Evolutionary conservation across 805 yeast genomes (phyloP).

Genomic region (Maudiozyma pseudohumilis): DNA sequence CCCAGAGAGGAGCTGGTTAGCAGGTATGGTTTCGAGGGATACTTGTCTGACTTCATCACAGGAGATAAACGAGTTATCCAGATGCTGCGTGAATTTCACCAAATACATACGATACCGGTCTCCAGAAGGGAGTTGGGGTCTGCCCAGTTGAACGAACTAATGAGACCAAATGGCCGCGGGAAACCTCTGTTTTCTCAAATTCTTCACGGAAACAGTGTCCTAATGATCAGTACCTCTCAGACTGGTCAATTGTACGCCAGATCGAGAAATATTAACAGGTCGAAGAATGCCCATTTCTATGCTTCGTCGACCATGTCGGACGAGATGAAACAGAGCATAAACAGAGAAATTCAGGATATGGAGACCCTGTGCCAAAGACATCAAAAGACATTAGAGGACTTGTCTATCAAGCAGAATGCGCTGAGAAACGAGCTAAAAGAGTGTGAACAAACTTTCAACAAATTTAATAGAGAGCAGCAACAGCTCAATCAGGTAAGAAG

Average conservation of each 20-base stretch:
- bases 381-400: slow-evolving; percentile 7
- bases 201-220: slow-evolving; percentile 48
- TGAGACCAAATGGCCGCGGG: slow-evolving; percentile 29
- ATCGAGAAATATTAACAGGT: slow-evolving; percentile 14
- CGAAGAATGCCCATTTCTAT: slow-evolving; percentile 33
- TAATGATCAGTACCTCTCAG: slow-evolving; percentile 43
- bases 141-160: slow-evolving; percentile 31
- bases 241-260: slow-evolving; percentile 39
- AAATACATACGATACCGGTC: slow-evolving; percentile 54
- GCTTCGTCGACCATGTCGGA: slow-evolving; percentile 19
- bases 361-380: slow-evolving; percentile 8
- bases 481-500: slow-evolving; percentile 15
- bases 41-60: slow-evolving; percentile 52
- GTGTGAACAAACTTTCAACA: slow-evolving; percentile 11
- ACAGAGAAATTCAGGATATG: slow-evolving; percentile 10
- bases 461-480: slow-evolving; percentile 7
- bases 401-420: slow-evolving; percentile 10
- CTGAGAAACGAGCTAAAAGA: slow-evolving; percentile 6
- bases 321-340: slow-evolving; percentile 15
- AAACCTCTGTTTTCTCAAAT: slow-evolving; percentile 43
- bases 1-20: slow-evolving; percentile 30
- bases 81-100: slow-evolving; percentile 53
- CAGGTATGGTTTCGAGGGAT: slow-evolving; percentile 69
- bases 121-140: slow-evolving; percentile 37
- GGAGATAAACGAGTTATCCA: slow-evolving; percentile 67